Conservation (phyloP, 768 basidiomycete genomes). For the Mycena pura region DNA sequence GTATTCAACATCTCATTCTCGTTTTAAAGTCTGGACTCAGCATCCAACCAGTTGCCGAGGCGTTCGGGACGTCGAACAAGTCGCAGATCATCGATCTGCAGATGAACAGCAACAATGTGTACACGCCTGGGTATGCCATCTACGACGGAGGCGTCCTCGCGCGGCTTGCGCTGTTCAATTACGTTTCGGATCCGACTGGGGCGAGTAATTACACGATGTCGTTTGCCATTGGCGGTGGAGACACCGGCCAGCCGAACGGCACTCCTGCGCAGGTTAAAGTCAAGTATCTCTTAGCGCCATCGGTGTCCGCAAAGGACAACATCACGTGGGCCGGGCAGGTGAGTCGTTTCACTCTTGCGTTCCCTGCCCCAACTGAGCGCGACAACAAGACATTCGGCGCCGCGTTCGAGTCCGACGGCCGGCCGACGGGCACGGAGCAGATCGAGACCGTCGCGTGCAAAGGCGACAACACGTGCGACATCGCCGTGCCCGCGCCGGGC, state of each 20-base stretch:
- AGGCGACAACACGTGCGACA: conserved; percentile 57
- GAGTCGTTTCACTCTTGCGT: conserved; percentile 10
- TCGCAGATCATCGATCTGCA: conserved; percentile 60
- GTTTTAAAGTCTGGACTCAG: conserved; percentile 42
- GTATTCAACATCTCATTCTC: not conserved
- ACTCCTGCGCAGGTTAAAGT: conserved; percentile 49
- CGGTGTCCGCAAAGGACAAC: conserved; percentile 60
- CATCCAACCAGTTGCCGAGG: conserved; percentile 56
- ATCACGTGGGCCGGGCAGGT: conserved; percentile 71
- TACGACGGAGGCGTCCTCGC: conserved; percentile 59
- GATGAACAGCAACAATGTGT: conserved; percentile 45
- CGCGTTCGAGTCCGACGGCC: conserved; percentile 70
- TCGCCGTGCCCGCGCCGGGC: conserved; percentile 72
- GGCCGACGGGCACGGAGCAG: conserved; percentile 58
- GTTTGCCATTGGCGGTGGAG: conserved; percentile 48
- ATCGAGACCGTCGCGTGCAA: conserved; percentile 70
- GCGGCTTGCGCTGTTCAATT: conserved; percentile 62
- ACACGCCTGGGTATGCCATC: conserved; percentile 58
- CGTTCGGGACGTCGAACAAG: conserved; percentile 53
- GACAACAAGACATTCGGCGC: conserved; percentile 58
- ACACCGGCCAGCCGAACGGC: conserved; percentile 36
- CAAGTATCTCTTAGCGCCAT: conserved; percentile 57
- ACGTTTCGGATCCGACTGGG: conserved; percentile 52
- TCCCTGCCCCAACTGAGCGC: conserved; percentile 25
- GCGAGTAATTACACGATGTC: conserved; percentile 48